Percentiles rank a stretch among this genome's conserved stretches.
Conservation (phyloP, 2,329 filamentous ascomycete species). For the Pseudocercospora musae region DNA sequence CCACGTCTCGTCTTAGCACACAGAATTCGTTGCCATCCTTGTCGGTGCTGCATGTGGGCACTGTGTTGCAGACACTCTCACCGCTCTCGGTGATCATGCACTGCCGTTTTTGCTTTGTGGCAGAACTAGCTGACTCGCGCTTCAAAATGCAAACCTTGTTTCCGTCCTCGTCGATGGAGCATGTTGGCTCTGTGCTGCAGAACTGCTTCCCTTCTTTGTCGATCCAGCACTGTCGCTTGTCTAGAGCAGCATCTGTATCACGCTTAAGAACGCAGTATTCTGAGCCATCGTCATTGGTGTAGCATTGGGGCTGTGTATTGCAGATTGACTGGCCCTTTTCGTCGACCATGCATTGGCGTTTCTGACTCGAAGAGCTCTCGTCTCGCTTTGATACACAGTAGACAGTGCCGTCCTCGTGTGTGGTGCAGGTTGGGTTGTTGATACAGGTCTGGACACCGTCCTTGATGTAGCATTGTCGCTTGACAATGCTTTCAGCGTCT, state of each 20-base stretch:
- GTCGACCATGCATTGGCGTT: slow-evolving; percentile 11
- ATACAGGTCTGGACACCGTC: slow-evolving; percentile 13
- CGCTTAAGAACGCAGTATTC: slow-evolving; percentile 6
- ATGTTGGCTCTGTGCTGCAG: background rate
- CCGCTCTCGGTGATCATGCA: slow-evolving; percentile 11
- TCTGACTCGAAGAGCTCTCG: background rate
- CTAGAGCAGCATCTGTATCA: background rate
- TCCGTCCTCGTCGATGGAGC: background rate
- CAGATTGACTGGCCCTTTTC: slow-evolving; percentile 10
- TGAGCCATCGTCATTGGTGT: slow-evolving; percentile 4
- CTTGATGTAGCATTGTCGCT: slow-evolving; percentile 18
- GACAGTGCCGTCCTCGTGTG: slow-evolving; percentile 8
- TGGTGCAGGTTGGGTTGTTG: slow-evolving; percentile 10
- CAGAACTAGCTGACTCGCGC: background rate
- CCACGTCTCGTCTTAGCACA: background rate
- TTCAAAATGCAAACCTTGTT: background rate
- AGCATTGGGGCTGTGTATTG: slow-evolving; percentile 8
- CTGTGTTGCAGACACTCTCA: background rate
- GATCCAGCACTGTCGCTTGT: slow-evolving; percentile 2
- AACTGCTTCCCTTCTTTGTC: background rate
- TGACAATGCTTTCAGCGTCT: background rate
- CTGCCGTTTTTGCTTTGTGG: slow-evolving; percentile 9
- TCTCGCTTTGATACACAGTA: slow-evolving; percentile 13
- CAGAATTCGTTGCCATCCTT: slow-evolving; percentile 10
- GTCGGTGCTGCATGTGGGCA: background rate